These are phyloP conservation scores for Ophiocordyceps camponoti-rufipedis DNA, from an alignment of 2,329 filamentous ascomycete genomes.

Conservation along the genomic window DNA sequence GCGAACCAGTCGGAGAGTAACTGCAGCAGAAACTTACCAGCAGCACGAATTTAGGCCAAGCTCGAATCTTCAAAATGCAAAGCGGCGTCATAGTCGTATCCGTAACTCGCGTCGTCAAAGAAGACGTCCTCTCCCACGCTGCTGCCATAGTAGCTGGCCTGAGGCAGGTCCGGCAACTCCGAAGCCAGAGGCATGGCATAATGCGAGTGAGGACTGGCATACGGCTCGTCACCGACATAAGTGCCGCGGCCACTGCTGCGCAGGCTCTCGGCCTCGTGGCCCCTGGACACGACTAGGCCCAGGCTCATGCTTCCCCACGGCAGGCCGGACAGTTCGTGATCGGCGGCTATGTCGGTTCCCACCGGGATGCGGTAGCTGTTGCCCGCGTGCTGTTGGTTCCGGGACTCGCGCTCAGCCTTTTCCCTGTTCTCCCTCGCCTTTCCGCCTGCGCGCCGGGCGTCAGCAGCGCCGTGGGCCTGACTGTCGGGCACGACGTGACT, in stretches of 20 bases:
- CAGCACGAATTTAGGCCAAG: too few species aligned
- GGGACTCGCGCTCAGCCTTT: conserved; percentile 40
- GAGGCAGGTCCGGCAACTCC: conserved; percentile 1
- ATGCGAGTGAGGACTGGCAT: conserved; percentile 10
- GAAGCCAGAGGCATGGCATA: conserved; percentile 10
- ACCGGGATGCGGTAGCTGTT: conserved; percentile 45
- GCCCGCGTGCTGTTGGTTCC: conserved; percentile 45
- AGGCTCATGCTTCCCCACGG: conserved; percentile 57
- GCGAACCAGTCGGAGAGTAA: not conserved
- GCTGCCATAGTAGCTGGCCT: conserved; percentile 12
- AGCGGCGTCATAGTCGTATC: conserved; percentile 7
- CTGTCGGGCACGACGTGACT: conserved; percentile 9
- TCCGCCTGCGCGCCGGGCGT: conserved; percentile 31
- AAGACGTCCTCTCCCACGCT: conserved; percentile 15
- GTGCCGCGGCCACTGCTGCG: conserved; percentile 21
- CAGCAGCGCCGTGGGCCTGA: not conserved
- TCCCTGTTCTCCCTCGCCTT: conserved; percentile 53
- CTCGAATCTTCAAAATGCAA: not conserved
- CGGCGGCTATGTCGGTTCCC: conserved; percentile 32
- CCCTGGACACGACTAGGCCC: conserved; percentile 29
- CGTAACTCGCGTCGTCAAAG: conserved; percentile 12
- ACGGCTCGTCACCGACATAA: conserved; percentile 16
- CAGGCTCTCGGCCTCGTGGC: conserved; percentile 28
- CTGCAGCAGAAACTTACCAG: too few species aligned
- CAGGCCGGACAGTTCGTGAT: conserved; percentile 39